Evolutionary conservation across 352 stramenopile genomes (phyloP).

Genomic region (Globisporangium cederbergense): DNA sequence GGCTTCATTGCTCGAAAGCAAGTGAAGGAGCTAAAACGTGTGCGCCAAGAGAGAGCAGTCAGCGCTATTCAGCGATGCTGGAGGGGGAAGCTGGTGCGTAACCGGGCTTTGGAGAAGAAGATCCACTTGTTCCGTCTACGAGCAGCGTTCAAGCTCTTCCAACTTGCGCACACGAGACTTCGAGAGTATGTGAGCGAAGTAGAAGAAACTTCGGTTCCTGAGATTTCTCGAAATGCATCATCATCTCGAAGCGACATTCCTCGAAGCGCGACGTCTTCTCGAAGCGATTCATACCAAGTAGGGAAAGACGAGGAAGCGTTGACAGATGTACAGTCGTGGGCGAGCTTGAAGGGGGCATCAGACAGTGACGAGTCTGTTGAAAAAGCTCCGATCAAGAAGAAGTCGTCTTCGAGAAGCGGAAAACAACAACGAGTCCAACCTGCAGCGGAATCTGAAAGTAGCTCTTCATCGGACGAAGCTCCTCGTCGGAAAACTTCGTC

Average conservation of each 20-base stretch:
- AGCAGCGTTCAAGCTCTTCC: slow-evolving; percentile 32
- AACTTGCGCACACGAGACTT: slow-evolving; percentile 3
- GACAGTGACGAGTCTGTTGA: slow-evolving; percentile 14
- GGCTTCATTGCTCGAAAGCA: slow-evolving; percentile 37
- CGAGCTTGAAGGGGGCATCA: slow-evolving; percentile 4
- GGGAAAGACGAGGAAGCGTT: not conserved
- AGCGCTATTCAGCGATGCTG: slow-evolving; percentile 29
- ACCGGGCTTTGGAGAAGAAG: slow-evolving; percentile 21
- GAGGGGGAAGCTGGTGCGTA: slow-evolving; percentile 20
- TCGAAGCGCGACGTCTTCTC: no score
- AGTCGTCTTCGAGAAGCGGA: not conserved
- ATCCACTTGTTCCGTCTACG: slow-evolving; percentile 31
- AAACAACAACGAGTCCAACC: slow-evolving; percentile 4
- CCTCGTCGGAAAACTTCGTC: slow-evolving; percentile 12
- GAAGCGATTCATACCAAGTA: not conserved
- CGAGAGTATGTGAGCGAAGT: slow-evolving; percentile 2
- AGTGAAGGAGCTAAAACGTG: slow-evolving; percentile 27
- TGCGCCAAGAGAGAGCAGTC: slow-evolving; percentile 28
- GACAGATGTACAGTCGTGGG: slow-evolving; percentile 7
- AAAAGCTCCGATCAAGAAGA: slow-evolving; percentile 6
- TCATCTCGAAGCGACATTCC: not conserved
- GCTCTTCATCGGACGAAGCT: slow-evolving; percentile 2
- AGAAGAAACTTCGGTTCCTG: not conserved
- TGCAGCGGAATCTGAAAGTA: not conserved
- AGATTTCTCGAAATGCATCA: not conserved